Evolutionary conservation across 2,329 filamentous ascomycete species (phyloP), one percentile per base, ranked within the genome.

Genomic region (Sarocladiaceae sp.): DNA sequence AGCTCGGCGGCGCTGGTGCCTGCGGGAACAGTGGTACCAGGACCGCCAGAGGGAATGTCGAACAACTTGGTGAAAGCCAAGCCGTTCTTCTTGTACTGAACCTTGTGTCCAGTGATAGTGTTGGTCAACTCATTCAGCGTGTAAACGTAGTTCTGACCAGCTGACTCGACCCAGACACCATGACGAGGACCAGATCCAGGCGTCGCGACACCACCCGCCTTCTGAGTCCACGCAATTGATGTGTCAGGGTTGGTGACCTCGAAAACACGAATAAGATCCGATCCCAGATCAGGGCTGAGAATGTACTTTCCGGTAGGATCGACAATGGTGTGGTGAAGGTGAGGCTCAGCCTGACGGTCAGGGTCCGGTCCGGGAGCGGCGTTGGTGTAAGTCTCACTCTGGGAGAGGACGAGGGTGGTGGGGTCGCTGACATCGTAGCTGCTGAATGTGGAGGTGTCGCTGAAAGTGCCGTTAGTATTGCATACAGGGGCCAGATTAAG

Each of bases 261-360:
- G 63, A 80, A 88, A 53, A 71, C 67, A 56, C 79, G 82, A 46
- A 88, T 65, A 6, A 81, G 60, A 59, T 89, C 86, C 53, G 78
- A 74, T 36, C 86, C 82, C 4, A 91, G 73, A 58, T 89, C 86
- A 1, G 85, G 84, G 8, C 83, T 76, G 8, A 88, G 60, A 25
- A 88, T 59, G 64, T 79, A 89, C n/a, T 72, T 60, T 5, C 77
- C 79, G 2, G 80, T 85, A 6, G 85, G 86, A 62, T 89, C 86
- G 29, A 85, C 62, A 50, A 86, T 64, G n/a, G 79, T 76, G 61
- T 86, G 70, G 65, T 88, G 85, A 17, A 84, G 83, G 61, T 86
- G 82, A 2, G 84, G 71, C 6, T 74, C 71, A 37, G 79, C 71
- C 65, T 87, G 82, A 50, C 79, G 77, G 4, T 66, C 62, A 2